phyloP scores from a whole-genome alignment of 164 flowering plant genomes.

The Santalum album region DNA sequence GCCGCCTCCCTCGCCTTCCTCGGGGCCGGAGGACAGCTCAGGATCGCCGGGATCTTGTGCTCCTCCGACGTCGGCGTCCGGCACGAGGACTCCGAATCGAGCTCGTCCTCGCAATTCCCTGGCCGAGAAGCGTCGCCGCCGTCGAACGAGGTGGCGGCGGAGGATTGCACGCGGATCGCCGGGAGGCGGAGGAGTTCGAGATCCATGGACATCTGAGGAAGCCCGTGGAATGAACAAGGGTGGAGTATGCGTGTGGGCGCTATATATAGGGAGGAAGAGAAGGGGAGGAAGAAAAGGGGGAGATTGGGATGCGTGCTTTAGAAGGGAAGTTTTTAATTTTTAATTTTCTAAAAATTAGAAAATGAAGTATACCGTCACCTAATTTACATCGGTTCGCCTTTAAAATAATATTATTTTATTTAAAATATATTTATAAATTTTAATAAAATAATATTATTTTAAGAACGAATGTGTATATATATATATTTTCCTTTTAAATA shows the following conservation, averaged over 20 bases:
- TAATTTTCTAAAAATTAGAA: no score
- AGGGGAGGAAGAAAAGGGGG: constrained; percentile 9
- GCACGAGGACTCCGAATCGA: constrained; percentile 7
- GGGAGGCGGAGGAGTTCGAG: constrained; percentile 14
- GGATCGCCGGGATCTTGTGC: constrained; percentile 20
- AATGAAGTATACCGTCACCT: no score
- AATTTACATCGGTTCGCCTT: no score
- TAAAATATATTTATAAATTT: no score
- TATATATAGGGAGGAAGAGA: constrained; percentile 8
- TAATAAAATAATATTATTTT: no score
- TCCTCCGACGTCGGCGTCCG: constrained; percentile 22
- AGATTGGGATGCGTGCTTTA: constrained; percentile 6
- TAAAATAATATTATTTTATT: no score
- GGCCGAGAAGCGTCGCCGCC: constrained; percentile 1
- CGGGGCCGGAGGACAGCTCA: constrained; percentile 33
- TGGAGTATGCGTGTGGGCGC: background rate
- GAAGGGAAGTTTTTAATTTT: no score
- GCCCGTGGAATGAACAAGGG: background rate
- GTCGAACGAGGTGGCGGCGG: background rate
- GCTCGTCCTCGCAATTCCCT: background rate
- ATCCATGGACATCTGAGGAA: constrained; percentile 20
- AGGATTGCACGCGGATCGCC: constrained; percentile 4
- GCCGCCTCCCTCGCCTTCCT: constrained; percentile 15
- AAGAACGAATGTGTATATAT: no score
- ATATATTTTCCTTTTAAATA: no score